Conservation (phyloP, 768 basidiomycete species). For the Termitomyces heimii region DNA sequence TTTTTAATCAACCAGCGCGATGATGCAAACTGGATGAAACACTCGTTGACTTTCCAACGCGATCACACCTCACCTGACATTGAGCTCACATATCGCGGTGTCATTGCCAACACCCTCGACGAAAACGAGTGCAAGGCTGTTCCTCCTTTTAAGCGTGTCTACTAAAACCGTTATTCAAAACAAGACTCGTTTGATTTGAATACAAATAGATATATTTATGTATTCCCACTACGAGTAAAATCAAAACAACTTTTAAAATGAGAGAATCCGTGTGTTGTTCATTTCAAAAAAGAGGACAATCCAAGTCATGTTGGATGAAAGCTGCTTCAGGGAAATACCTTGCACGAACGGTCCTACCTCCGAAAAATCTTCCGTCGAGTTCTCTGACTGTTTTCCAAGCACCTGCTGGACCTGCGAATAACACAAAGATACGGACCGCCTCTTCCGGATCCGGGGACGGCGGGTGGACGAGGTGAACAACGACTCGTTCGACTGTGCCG, state of each 20-base stretch:
- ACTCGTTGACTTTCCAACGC: slow-evolving; percentile 89
- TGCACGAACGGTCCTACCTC: slow-evolving; percentile 77
- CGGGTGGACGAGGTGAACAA: slow-evolving; percentile 75
- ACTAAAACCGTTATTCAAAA: slow-evolving; percentile 35
- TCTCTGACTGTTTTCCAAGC: slow-evolving; percentile 96
- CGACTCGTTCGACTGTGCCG: slow-evolving; percentile 86
- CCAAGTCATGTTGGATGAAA: slow-evolving; percentile 47
- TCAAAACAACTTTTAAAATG: slow-evolving; percentile 12
- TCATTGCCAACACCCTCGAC: slow-evolving; percentile 84
- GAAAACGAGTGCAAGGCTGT: slow-evolving; percentile 96
- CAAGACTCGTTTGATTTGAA: slow-evolving; percentile 6
- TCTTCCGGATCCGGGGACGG: slow-evolving; percentile 62
- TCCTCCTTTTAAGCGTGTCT: slow-evolving; percentile 96
- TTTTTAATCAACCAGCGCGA: slow-evolving; percentile 59
- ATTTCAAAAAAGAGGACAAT: slow-evolving; percentile 30
- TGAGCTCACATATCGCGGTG: slow-evolving; percentile 82
- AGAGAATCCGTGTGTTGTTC: background rate
- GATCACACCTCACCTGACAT: slow-evolving; percentile 76
- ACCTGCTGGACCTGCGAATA: slow-evolving; percentile 86
- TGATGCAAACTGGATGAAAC: slow-evolving; percentile 92
- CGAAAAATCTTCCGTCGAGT: slow-evolving; percentile 90
- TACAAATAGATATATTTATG: background rate
- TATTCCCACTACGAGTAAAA: slow-evolving; percentile 8
- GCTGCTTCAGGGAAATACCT: slow-evolving; percentile 68
- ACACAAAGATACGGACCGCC: slow-evolving; percentile 87